A percentile compares a stretch with the other conserved stretches of the same genome.
Evolutionary conservation across 2,329 filamentous ascomycete genomes (phyloP).

Genomic region (Fusarium hainanense): DNA sequence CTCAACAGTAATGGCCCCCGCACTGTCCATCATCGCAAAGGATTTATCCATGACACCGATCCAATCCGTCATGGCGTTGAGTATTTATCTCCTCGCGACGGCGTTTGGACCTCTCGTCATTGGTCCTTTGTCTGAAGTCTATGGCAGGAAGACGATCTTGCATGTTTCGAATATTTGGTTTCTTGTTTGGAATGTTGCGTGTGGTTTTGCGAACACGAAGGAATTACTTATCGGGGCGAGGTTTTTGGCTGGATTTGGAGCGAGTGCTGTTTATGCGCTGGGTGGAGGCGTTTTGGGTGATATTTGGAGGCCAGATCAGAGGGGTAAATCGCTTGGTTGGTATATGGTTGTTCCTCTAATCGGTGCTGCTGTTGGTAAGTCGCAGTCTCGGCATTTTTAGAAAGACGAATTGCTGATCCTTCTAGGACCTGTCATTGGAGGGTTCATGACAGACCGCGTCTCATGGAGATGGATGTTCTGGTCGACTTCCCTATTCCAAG

Average conservation of each 20-base stretch:
- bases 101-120: conserved; percentile 58
- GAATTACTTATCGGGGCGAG: conserved; percentile 57
- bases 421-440: conserved; percentile 53
- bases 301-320: conserved; percentile 58
- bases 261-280: conserved; percentile 58
- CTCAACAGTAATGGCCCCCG: conserved; percentile 64
- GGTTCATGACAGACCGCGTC: conserved; percentile 51
- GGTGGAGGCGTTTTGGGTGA: conserved; percentile 61
- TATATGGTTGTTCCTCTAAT: conserved; percentile 56
- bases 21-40: conserved; percentile 59
- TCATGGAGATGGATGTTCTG: conserved; percentile 61
- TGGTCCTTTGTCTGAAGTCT: conserved; percentile 61
- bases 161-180: conserved; percentile 61
- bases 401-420: no score
- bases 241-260: conserved; percentile 61
- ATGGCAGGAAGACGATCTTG: conserved; percentile 56
- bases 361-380: conserved; percentile 51
- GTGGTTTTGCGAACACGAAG: conserved; percentile 55
- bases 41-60: conserved; percentile 63
- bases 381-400: no score
- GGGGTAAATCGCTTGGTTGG: conserved; percentile 54
- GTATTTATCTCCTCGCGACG: conserved; percentile 57
- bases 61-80: conserved; percentile 60
- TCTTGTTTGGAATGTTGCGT: conserved; percentile 60
- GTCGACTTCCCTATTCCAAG: conserved; percentile 57